phyloP scores from a whole-genome alignment of 768 basidiomycete genomes.

The Suillus hirtellus region DNA sequence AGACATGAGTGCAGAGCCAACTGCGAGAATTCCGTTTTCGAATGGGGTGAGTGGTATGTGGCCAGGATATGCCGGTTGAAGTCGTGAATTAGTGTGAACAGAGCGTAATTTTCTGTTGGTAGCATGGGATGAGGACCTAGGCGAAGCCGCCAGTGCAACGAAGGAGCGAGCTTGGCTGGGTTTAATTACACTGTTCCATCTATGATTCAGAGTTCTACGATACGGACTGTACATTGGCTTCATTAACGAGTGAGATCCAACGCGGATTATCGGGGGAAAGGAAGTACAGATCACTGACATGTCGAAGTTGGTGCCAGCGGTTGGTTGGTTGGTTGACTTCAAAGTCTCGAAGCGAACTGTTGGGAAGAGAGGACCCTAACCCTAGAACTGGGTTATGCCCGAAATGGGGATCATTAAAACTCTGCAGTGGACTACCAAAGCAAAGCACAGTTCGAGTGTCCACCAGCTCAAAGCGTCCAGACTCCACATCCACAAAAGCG shows the following conservation, averaged over 20 bases:
- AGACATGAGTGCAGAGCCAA: conserved; percentile 83
- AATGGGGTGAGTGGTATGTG: conserved; percentile 81
- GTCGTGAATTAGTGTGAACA: conserved; percentile 15
- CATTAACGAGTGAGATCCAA: background rate
- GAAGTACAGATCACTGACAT: background rate
- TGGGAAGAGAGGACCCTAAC: background rate
- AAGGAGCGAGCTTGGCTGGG: background rate
- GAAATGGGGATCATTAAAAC: background rate
- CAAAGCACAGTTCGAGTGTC: background rate
- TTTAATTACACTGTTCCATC: background rate
- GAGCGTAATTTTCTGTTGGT: conserved; percentile 11
- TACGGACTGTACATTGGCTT: background rate
- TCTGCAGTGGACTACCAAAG: background rate
- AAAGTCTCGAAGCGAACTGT: background rate
- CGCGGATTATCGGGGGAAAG: background rate
- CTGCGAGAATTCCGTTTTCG: conserved; percentile 82
- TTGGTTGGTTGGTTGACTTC: background rate
- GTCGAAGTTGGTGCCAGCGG: background rate
- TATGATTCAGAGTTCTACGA: background rate
- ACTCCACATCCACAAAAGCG: conserved; percentile 6
- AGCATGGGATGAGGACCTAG: background rate
- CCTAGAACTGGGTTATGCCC: conserved; percentile 1
- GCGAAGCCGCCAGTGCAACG: background rate
- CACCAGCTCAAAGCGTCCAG: background rate
- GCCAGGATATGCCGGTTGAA: conserved; percentile 64